These are phyloP conservation scores for Umbilicus rupestris DNA, from an alignment of 164 flowering plant species.

Conservation along the genomic window DNA sequence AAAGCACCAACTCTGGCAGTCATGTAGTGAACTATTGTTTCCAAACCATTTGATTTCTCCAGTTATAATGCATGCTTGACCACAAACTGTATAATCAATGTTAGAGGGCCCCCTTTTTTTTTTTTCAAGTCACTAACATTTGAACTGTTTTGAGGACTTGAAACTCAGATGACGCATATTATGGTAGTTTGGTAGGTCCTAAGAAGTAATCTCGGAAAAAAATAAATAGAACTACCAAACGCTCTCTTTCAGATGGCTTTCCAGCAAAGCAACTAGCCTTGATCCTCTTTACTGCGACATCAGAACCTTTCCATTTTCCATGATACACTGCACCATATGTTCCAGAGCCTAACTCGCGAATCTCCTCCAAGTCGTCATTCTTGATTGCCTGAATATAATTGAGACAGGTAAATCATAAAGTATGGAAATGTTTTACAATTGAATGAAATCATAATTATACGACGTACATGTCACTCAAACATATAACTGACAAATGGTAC, in stretches of 20 bases:
- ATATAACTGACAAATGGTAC: too few species aligned
- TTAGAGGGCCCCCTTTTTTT: too few species aligned
- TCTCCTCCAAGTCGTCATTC: conserved; percentile 91
- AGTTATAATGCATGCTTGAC: background rate
- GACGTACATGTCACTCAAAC: too few species aligned
- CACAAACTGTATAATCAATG: too few species aligned
- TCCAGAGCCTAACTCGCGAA: conserved; percentile 87
- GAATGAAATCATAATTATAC: background rate
- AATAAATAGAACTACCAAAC: conserved; percentile 61
- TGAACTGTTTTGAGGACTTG: too few species aligned
- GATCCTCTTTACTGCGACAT: conserved; percentile 95
- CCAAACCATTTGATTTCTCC: background rate
- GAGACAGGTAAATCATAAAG: background rate
- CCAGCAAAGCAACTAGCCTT: conserved; percentile 99
- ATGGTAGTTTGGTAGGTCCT: background rate
- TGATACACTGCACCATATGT: conserved; percentile 95
- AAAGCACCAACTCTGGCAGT: background rate
- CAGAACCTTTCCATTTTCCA: conserved; percentile 99
- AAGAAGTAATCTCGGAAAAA: too few species aligned
- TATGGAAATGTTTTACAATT: background rate
- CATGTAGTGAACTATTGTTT: background rate
- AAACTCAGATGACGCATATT: too few species aligned
- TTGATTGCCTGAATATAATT: conserved; percentile 54
- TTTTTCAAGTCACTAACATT: too few species aligned
- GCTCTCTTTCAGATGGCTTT: conserved; percentile 87